Evolutionary conservation across 805 yeast genomes (phyloP).

Genomic region (Ogataea philodendri): DNA sequence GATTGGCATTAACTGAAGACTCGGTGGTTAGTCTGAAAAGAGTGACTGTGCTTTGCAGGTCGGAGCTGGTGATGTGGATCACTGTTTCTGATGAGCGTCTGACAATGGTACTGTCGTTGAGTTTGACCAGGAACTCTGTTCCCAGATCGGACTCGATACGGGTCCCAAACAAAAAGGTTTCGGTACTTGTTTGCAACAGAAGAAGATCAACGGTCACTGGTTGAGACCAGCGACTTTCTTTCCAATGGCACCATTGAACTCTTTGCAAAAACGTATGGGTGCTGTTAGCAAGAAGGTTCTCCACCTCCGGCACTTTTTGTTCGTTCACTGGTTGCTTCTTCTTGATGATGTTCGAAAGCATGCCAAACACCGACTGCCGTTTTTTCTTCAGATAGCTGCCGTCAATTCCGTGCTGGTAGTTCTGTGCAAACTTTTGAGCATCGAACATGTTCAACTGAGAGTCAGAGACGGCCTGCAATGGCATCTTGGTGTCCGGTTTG

Average conservation of each 20-base stretch:
- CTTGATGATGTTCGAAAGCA: slow-evolving; percentile 21
- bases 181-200: slow-evolving; percentile 18
- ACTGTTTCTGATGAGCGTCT: slow-evolving; percentile 23
- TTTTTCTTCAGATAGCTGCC: slow-evolving; percentile 13
- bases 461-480: slow-evolving; percentile 5
- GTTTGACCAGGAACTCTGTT: slow-evolving; percentile 16
- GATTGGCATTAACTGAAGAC: slow-evolving; percentile 10
- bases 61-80: slow-evolving; percentile 18
- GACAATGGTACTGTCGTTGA: slow-evolving; percentile 16
- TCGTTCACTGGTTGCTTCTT: not conserved
- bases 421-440: slow-evolving; percentile 22
- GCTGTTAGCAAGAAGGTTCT: slow-evolving; percentile 10
- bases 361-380: slow-evolving; percentile 30
- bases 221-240: slow-evolving; percentile 28
- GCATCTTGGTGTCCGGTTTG: not conserved
- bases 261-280: slow-evolving; percentile 22
- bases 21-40: slow-evolving; percentile 10
- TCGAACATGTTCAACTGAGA: slow-evolving; percentile 16
- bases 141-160: slow-evolving; percentile 13
- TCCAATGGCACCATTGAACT: slow-evolving; percentile 30
- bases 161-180: slow-evolving; percentile 19
- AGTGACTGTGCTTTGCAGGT: slow-evolving; percentile 8
- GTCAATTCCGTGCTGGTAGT: slow-evolving; percentile 23
- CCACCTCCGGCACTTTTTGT: slow-evolving; percentile 7
- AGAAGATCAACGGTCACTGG: slow-evolving; percentile 16